These are phyloP conservation scores for Mollisiaceae sp. DNA, from an alignment of 2,329 filamentous ascomycete species.

Conservation along the genomic window DNA sequence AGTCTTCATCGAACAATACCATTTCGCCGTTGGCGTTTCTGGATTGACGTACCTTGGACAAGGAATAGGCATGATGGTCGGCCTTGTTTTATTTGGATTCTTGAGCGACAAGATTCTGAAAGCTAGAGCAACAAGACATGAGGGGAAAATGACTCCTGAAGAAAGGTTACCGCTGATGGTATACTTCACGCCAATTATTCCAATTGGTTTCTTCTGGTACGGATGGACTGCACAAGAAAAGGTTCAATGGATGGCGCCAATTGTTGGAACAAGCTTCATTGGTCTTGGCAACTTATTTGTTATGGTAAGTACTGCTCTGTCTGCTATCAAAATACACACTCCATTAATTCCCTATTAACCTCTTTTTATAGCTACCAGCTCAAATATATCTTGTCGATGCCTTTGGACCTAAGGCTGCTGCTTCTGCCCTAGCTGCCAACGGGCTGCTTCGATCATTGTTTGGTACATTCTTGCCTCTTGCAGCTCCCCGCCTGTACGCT, in stretches of 20 bases:
- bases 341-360: too few relatives aligned
- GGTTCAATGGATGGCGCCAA: constrained; percentile 50
- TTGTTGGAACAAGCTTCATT: constrained; percentile 47
- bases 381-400: constrained; percentile 1
- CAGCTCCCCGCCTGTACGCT: neutral
- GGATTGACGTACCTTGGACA: constrained; percentile 50
- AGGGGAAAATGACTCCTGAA: constrained; percentile 45
- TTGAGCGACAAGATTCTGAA: constrained; percentile 48
- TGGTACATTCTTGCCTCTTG: neutral
- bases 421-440: neutral
- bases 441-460: neutral
- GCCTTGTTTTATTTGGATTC: constrained; percentile 46
- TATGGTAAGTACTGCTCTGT: neutral
- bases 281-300: constrained; percentile 42
- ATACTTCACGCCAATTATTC: constrained; percentile 45
- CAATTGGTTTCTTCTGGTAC: constrained; percentile 54
- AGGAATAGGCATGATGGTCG: constrained; percentile 45
- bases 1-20: constrained; percentile 51
- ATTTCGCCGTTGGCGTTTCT: constrained; percentile 44
- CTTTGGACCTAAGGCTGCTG: neutral
- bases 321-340: neutral
- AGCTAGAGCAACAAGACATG: constrained; percentile 15
- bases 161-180: constrained; percentile 49
- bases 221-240: constrained; percentile 49
- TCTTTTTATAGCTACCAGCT: neutral